Evolutionary conservation across 2,329 filamentous ascomycete genomes (phyloP), one percentile per base, ranked within the genome.

Genomic region (Talaromyces funiculosus): DNA sequence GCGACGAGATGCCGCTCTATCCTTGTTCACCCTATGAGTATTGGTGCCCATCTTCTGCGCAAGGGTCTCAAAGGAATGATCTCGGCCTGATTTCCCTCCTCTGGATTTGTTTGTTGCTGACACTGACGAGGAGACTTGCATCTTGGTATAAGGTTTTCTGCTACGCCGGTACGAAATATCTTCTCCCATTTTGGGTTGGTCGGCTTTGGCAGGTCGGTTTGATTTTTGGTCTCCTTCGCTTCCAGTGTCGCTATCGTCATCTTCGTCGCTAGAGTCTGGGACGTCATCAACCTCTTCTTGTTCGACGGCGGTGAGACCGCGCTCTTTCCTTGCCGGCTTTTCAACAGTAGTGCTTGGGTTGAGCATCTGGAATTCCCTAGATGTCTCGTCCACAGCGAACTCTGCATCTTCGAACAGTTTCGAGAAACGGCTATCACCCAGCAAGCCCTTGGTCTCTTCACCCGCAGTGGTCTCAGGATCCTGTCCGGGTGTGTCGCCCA

Each of bases 391-490:
- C 62, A 99, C 90, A 68, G 85, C 85, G 74, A 96, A 97, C 61
- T 96, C 92, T 68, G 92, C 89, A 73, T 97, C 91, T 71, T 97
- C 88, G 78, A 97, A 99, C 63, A 99, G 78, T 67, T 87, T 86
- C 66, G 84, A 84, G 82, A 99, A 97, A 80, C 94, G 92, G 55
- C 86, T 82, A 73, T 99, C 94, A 62, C 85, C 85, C 58, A 99
- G 84, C 37, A 96, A 77, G 62, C 86, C 87, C 64, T 82, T 85
- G 65, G 81, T 79, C 49, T 71, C 12, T 20, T 29, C 24, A 16
- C 63, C 49, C 10, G n/a, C 26, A 22, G 60, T 51, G 24, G 71
- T 71, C 43, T 73, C 68, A 14, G 16, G n/a, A 65, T 81, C 79
- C 51, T 14, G 18, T 53, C 22, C 31, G 47, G 71, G 9, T 20